A percentile compares a stretch with the other conserved stretches of the same genome.
Evolutionary conservation across 441 rosid genomes (phyloP).

Genomic region (Eutrema salsugineum): DNA sequence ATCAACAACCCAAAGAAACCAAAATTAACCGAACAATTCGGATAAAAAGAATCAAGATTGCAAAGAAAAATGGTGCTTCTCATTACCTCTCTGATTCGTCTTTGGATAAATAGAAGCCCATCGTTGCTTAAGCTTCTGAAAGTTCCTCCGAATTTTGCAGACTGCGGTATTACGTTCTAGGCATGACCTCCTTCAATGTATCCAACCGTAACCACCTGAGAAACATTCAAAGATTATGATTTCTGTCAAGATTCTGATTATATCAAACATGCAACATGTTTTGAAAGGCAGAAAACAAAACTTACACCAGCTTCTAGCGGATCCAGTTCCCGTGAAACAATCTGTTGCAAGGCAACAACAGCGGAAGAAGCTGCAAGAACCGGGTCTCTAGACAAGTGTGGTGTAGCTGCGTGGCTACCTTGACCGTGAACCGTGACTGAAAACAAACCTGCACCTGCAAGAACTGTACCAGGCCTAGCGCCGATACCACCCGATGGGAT

Average conservation of each 20-base stretch:
- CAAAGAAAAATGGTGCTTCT: not conserved
- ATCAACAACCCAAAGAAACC: not conserved
- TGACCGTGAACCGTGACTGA: constrained; percentile 48
- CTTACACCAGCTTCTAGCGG: constrained; percentile 72
- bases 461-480: constrained; percentile 61
- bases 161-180: constrained; percentile 48
- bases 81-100: constrained; percentile 56
- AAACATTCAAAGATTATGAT: not conserved
- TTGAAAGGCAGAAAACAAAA: not conserved
- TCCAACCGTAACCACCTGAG: constrained; percentile 59
- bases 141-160: constrained; percentile 53
- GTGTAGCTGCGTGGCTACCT: constrained; percentile 65
- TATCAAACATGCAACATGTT: not conserved
- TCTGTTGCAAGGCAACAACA: constrained; percentile 64
- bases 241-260: not conserved
- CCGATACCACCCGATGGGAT: constrained; percentile 53
- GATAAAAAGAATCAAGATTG: not conserved
- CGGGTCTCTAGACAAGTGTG: constrained; percentile 57
- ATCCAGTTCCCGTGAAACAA: constrained; percentile 69
- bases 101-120: constrained; percentile 42
- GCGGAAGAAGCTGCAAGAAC: constrained; percentile 67
- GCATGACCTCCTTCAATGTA: constrained; percentile 59
- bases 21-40: not conserved
- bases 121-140: constrained; percentile 50
- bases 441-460: constrained; percentile 65